Conservation (phyloP, 225 moss, liverwort and hornwort species). For the Straminergon stramineum region DNA sequence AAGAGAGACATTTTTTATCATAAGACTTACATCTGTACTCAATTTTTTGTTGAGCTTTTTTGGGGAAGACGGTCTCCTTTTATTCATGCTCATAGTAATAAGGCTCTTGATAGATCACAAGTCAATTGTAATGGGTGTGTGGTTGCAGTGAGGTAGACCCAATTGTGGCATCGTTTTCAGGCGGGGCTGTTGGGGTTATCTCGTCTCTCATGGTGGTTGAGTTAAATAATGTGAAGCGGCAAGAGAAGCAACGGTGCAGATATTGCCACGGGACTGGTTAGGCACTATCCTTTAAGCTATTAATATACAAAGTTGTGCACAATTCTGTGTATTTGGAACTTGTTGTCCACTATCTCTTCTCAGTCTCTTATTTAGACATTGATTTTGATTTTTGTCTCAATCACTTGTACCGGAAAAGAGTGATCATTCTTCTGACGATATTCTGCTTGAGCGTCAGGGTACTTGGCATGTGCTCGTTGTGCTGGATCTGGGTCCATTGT, state of each 20-base stretch:
- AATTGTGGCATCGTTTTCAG: constrained; percentile 60
- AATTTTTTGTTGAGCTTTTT: not conserved
- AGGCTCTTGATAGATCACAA: not conserved
- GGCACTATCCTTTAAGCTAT: not conserved
- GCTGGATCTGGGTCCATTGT: constrained; percentile 66
- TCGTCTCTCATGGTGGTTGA: constrained; percentile 56
- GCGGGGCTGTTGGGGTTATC: constrained; percentile 55
- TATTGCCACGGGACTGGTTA: constrained; percentile 60
- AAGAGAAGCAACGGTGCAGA: constrained; percentile 57
- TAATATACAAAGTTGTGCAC: not conserved
- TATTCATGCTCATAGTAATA: not conserved
- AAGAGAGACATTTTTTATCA: not conserved
- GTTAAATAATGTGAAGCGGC: constrained; percentile 54
- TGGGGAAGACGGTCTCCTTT: not conserved
- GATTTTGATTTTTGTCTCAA: not conserved
- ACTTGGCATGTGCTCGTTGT: constrained; percentile 94
- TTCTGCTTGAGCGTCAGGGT: constrained; percentile 38
- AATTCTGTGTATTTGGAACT: not conserved
- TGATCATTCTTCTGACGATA: not conserved
- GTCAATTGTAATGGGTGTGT: not conserved
- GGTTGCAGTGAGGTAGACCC: constrained; percentile 57
- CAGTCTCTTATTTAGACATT: not conserved
- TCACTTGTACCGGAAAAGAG: not conserved
- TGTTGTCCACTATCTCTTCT: not conserved
- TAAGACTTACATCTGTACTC: not conserved